Conservation (phyloP, 805 yeast genomes). For the Cyberlindnera mississippiensis region DNA sequence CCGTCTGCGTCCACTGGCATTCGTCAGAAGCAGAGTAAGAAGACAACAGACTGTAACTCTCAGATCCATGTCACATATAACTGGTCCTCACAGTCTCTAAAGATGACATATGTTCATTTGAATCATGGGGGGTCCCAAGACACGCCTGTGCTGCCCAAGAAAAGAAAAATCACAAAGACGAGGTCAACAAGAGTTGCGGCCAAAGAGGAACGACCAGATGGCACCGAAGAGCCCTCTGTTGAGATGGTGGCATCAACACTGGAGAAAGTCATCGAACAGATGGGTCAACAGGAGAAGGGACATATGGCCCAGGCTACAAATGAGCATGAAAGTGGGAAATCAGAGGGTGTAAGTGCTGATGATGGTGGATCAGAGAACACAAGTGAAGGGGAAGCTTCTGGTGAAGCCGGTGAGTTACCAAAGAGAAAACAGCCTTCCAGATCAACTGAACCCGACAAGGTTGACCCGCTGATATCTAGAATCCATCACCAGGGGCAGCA, state of each 20-base stretch:
- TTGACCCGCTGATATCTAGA: neutral
- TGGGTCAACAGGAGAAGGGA: too few species aligned
- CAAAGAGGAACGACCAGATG: neutral
- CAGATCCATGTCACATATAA: constrained; percentile 8
- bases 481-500: constrained; percentile 4
- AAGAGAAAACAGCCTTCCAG: too few species aligned
- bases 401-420: too few species aligned
- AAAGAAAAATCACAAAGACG: too few species aligned
- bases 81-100: constrained; percentile 4
- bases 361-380: too few species aligned
- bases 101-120: constrained; percentile 4
- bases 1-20: constrained; percentile 9
- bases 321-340: too few species aligned
- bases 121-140: constrained; percentile 1
- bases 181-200: too few species aligned
- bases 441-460: neutral
- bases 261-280: neutral
- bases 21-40: constrained; percentile 6
- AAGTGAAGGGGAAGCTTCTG: too few species aligned
- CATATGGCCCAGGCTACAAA: too few species aligned
- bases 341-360: too few species aligned
- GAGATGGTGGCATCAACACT: neutral
- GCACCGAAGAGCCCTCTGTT: neutral
- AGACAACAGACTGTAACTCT: constrained; percentile 9
- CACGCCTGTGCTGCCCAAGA: too few species aligned